Evolutionary conservation across 495 filamentous ascomycete genomes (phyloP).

Genomic region (Peziza echinospora): DNA sequence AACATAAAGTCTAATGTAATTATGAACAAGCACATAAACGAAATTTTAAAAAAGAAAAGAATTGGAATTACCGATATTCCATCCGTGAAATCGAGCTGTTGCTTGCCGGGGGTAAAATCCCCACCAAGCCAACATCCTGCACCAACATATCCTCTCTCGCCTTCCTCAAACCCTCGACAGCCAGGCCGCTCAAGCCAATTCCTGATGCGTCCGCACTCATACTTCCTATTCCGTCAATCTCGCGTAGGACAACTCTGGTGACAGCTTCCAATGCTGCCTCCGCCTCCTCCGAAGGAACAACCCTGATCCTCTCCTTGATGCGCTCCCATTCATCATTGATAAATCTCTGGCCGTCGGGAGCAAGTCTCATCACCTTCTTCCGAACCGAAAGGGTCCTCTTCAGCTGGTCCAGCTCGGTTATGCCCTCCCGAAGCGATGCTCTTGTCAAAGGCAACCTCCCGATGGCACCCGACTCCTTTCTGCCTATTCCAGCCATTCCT

Average conservation of each 20-base stretch:
- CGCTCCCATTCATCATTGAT: neutral
- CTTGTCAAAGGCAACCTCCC: neutral
- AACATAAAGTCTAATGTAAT: no score
- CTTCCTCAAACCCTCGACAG: neutral
- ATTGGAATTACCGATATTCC: no score
- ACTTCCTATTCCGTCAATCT: neutral
- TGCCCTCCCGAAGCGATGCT: neutral
- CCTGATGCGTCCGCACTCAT: slow-evolving; percentile 1
- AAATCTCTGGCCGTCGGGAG: neutral
- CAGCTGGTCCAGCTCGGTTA: neutral
- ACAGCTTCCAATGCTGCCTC: neutral
- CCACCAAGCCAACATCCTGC: neutral
- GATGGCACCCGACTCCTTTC: neutral
- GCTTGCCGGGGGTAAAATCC: neutral
- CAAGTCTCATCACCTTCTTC: neutral
- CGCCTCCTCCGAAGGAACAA: neutral
- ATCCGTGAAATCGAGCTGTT: no score
- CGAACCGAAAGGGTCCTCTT: neutral
- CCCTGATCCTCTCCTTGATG: neutral
- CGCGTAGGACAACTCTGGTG: neutral
- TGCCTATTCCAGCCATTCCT: neutral
- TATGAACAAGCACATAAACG: no score
- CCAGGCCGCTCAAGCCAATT: neutral
- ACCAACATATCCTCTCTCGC: slow-evolving; percentile 3
- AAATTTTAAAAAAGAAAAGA: no score